Evolutionary conservation across 2,329 filamentous ascomycete genomes (phyloP).

Genomic region (Cordyceps farinosa): DNA sequence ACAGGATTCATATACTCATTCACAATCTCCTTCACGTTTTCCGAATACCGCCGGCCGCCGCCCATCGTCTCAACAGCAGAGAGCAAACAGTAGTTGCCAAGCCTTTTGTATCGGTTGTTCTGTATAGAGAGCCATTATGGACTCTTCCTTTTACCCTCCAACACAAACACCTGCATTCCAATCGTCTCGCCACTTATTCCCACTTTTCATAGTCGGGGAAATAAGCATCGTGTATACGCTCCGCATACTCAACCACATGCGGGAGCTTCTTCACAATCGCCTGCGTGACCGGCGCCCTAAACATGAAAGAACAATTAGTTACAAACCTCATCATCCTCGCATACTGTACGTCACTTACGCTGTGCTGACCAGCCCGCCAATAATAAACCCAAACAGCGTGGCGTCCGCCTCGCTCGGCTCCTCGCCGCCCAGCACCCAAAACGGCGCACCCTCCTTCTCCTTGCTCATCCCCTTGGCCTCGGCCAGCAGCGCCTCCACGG

Average conservation of each 20-base stretch:
- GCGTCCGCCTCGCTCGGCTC: slow-evolving; percentile 56
- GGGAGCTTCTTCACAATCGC: slow-evolving; percentile 45
- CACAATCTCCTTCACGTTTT: slow-evolving; percentile 18
- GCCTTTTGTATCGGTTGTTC: background rate
- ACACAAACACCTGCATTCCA: background rate
- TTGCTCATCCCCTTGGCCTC: too few species aligned
- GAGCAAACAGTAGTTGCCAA: too few species aligned
- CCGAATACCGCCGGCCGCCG: slow-evolving; percentile 16
- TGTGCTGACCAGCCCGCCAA: slow-evolving; percentile 46
- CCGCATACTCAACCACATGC: slow-evolving; percentile 51
- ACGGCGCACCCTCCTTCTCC: slow-evolving; percentile 32
- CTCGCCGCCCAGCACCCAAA: slow-evolving; percentile 55
- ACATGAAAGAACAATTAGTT: background rate
- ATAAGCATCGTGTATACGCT: slow-evolving; percentile 51
- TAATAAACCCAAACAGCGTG: slow-evolving; percentile 55
- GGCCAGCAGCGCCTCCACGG: too few species aligned
- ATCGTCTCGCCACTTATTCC: slow-evolving; percentile 16
- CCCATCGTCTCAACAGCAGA: slow-evolving; percentile 16
- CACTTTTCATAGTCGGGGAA: slow-evolving; percentile 55
- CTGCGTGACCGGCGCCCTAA: slow-evolving; percentile 45
- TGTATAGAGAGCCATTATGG: too few species aligned
- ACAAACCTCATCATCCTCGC: background rate
- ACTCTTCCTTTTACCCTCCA: too few species aligned
- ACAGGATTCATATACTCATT: slow-evolving; percentile 19
- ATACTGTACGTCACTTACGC: slow-evolving; percentile 42